Evolutionary conservation across 805 yeast genomes (phyloP), one percentile per base, ranked within the genome.

Genomic region (Metschnikowia rubicola): DNA sequence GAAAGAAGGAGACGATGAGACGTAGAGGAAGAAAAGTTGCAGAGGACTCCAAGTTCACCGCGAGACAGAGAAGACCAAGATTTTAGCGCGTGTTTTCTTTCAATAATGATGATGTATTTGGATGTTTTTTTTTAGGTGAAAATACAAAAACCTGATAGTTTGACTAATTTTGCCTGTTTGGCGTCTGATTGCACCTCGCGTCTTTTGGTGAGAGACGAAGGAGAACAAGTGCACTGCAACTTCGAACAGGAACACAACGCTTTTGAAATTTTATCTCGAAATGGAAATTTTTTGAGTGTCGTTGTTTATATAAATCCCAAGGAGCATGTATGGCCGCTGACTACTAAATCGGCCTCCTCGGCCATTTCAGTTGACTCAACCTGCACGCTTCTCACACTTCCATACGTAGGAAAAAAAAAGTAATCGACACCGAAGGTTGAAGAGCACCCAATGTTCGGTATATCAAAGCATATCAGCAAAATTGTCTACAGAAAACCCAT

Each of bases 1-100:
- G 99, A 65, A 94, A 94, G 86, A 94, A 94, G 74, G 96, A 88
- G 46, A 73, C 91, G 46, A 89, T 86, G 92, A 85, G 84, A 62
- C 87, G 86, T 66, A 81, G 98, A 62, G 99, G 99, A 38, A 86
- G 86, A 64, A 67, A 71, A 35, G 98, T 92, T 6, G 96, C 98
- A 3, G 75, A 75, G 52, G 99, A 94, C 65, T 87, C 96, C 49
- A 88, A 86, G 65, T 92, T 84, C 67, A 88, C 97, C 3, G 98
- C 95, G 41, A 81, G 99, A 71, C 68, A 70, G 62, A 71, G 78
- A 71, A 63, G 73, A 44, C 67, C 75, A 29, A 62, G 74, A 41
- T 73, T 73, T 52, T 73, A 57, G 47, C 37, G 10, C 35, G 37
- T 42, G 8, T 13, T 21, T 5, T 7, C 7, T 21, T 7, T 21